Percentiles rank a stretch among this genome's conserved stretches.
phyloP scores from a whole-genome alignment of 805 yeast genomes.

The Kluyveromyces nonfermentans region DNA sequence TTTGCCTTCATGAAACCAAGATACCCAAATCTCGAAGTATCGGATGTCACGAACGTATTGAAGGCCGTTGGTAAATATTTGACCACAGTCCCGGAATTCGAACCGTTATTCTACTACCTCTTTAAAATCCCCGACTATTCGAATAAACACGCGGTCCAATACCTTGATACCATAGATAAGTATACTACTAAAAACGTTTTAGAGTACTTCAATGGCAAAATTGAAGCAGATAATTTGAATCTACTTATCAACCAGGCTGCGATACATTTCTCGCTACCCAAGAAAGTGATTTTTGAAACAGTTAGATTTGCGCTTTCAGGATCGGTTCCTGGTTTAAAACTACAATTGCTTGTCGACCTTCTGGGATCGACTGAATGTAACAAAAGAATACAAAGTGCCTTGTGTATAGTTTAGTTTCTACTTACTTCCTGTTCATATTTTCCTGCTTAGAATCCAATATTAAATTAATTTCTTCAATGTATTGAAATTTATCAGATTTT shows the following conservation, averaged over 20 bases:
- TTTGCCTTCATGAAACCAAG: constrained; percentile 11
- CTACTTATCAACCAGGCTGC: constrained; percentile 6
- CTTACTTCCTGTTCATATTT: not conserved
- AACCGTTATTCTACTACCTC: constrained; percentile 39
- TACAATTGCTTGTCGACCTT: constrained; percentile 47
- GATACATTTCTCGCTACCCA: constrained; percentile 7
- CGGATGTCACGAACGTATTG: constrained; percentile 35
- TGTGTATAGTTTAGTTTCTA: not conserved
- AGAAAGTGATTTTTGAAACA: constrained; percentile 42
- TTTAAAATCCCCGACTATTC: constrained; percentile 30
- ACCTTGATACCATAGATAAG: constrained; percentile 17
- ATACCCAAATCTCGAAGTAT: constrained; percentile 16
- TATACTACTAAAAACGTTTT: constrained; percentile 11
- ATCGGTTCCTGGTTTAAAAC: constrained; percentile 56
- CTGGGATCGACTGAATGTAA: constrained; percentile 38
- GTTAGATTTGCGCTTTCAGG: constrained; percentile 66
- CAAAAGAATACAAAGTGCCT: constrained; percentile 21
- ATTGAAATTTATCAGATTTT: not conserved
- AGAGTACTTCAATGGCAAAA: constrained; percentile 6
- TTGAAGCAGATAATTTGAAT: constrained; percentile 5
- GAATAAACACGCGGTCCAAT: constrained; percentile 24
- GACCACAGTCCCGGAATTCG: constrained; percentile 45
- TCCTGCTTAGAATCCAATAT: not conserved
- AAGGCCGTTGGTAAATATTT: constrained; percentile 40
- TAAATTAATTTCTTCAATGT: not conserved